Evolutionary conservation across 805 yeast species (phyloP), one percentile per base, ranked within the genome.

Genomic region (Myxozyma monticola): DNA sequence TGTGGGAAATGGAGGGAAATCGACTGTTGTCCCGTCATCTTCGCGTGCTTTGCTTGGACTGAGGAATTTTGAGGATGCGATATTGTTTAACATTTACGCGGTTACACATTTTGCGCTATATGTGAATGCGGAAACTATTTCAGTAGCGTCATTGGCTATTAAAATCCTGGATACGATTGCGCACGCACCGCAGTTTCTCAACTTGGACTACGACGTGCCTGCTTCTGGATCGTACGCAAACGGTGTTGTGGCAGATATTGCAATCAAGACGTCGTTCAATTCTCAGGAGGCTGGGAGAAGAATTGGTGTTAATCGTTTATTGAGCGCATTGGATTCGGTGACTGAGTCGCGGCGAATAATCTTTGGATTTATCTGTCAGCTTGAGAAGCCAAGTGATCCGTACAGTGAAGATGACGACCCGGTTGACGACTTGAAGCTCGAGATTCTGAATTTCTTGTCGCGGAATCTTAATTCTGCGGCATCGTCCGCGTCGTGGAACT

Each of bases 341-440:
- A 87, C 87, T 58, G 96, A 90, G 59, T 80, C 95, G 0, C 71
- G 76, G 1, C 76, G 90, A 57, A 85, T 91, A 33, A 79, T 85
- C 52, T 79, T 78, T 59, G 80, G 88, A 0, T 81, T 89, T 51
- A 80, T 87, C 36, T 77, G 80, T 35, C 95, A 88, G 61, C 60
- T 84, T 20, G 83, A 78, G 37, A 60, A 79, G 4, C 71, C 72
- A n/a, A 60, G 60, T 22, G 51, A 22, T 9, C 24, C 17, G 7
- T 21, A 60, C 6, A 71, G 76, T 34, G 66, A 68, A 0, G 57
- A 62, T n/a, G 65, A 70, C 6, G 68, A 71, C 25, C 36, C 33
- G 26, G 28, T 26, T 10, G 41, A 49, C 22, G 30, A 25, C 15
- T 29, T 80, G 12, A 88, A 88, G 61, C 63, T 80, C 26, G 74